Percentiles rank a stretch among this genome's conserved stretches.
These are phyloP conservation scores for Mimosa pudica DNA, from an alignment of 306 rosid genomes.

Conservation along the genomic window DNA sequence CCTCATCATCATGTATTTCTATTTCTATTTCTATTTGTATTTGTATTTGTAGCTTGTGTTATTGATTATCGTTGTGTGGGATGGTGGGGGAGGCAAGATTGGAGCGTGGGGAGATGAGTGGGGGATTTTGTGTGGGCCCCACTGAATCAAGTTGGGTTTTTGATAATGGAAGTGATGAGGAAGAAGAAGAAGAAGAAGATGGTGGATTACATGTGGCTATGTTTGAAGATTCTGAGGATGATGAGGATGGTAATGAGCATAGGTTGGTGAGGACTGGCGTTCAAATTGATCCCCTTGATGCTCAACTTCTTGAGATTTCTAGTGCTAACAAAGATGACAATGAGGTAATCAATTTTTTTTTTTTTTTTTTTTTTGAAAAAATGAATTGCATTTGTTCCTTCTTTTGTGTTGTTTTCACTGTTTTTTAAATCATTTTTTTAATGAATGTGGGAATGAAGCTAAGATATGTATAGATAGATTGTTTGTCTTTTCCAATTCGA, in stretches of 20 bases:
- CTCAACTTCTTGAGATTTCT: constrained; percentile 91
- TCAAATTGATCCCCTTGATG: constrained; percentile 88
- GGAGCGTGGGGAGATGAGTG: constrained; percentile 39
- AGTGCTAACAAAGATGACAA: constrained; percentile 68
- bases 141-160: constrained; percentile 52
- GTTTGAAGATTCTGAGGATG: constrained; percentile 77
- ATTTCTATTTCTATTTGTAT: background rate
- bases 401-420: background rate
- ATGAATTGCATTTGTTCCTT: background rate
- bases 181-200: constrained; percentile 32
- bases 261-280: constrained; percentile 91
- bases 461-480: constrained; percentile 11
- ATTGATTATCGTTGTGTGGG: background rate
- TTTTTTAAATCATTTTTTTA: background rate
- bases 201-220: constrained; percentile 19
- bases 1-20: constrained; percentile 19
- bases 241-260: constrained; percentile 80
- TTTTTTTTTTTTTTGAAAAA: background rate
- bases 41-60: too few species aligned
- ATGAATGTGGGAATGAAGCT: background rate
- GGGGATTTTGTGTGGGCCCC: constrained; percentile 46
- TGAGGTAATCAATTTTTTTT: too few species aligned
- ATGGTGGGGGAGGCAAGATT: constrained; percentile 36
- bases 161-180: constrained; percentile 41
- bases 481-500: constrained; percentile 8